Conservation (phyloP, 1,284 basidiomycete species). For the Trametes hirsuta region DNA sequence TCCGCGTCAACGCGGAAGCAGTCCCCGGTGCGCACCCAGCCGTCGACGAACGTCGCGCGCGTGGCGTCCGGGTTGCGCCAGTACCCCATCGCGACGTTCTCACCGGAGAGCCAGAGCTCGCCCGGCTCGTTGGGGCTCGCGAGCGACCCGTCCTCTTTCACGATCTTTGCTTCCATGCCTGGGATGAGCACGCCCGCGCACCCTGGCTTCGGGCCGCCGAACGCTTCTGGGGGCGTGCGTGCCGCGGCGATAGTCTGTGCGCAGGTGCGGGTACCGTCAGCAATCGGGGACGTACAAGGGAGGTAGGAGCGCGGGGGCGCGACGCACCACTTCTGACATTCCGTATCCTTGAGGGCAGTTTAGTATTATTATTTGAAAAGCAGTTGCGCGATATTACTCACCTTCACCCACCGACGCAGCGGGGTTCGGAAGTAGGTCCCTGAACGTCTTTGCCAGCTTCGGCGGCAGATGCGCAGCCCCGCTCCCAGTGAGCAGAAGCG, state of each 20-base stretch:
- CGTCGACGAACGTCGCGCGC: slow-evolving; percentile 61
- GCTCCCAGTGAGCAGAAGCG: slow-evolving; percentile 45
- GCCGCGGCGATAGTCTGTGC: slow-evolving; percentile 62
- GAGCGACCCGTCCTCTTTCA: slow-evolving; percentile 62
- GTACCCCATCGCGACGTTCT: slow-evolving; percentile 65
- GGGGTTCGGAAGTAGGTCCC: slow-evolving; percentile 38
- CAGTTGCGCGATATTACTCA: slow-evolving; percentile 31
- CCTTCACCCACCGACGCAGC: slow-evolving; percentile 49
- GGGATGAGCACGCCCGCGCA: slow-evolving; percentile 63
- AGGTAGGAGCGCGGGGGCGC: background rate
- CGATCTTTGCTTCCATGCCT: slow-evolving; percentile 62
- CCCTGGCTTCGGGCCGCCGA: slow-evolving; percentile 48
- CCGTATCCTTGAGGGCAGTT: slow-evolving; percentile 59
- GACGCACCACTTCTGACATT: slow-evolving; percentile 71
- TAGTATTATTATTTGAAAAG: background rate
- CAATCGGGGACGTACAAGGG: background rate
- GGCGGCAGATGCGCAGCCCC: slow-evolving; percentile 73
- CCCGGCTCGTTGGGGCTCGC: slow-evolving; percentile 62
- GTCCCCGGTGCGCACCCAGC: slow-evolving; percentile 78
- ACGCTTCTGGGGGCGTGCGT: slow-evolving; percentile 43
- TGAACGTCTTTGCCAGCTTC: slow-evolving; percentile 49
- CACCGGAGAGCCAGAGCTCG: slow-evolving; percentile 62
- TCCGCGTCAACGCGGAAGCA: slow-evolving; percentile 60
- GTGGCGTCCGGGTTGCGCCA: slow-evolving; percentile 71
- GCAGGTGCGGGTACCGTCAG: too few species aligned